Conservation (phyloP, 2,329 filamentous ascomycete species). For the Cercospora sp. region DNA sequence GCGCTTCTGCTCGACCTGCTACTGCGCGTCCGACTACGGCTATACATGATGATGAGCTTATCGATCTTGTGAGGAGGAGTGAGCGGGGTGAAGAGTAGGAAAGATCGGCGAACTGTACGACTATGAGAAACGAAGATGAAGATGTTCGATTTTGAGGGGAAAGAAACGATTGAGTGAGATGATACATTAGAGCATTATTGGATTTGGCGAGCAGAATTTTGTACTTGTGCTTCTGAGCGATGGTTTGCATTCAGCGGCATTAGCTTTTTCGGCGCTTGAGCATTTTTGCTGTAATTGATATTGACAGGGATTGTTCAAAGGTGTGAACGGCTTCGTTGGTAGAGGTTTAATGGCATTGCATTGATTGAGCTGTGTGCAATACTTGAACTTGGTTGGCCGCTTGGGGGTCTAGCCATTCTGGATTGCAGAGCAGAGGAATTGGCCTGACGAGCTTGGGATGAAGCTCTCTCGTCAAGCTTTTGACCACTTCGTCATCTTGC, state of each 20-base stretch:
- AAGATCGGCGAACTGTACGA: background rate
- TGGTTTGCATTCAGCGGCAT: background rate
- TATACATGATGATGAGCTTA: constrained; percentile 18
- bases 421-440: background rate
- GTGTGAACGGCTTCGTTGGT: background rate
- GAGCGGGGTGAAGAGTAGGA: background rate
- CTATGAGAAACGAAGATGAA: background rate
- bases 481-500: background rate
- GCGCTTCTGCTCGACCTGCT: constrained; percentile 11
- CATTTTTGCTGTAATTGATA: background rate
- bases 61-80: constrained; percentile 10
- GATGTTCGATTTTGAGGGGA: background rate
- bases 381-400: no score
- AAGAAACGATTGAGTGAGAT: background rate
- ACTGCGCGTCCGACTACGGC: constrained; percentile 14
- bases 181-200: background rate
- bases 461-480: background rate
- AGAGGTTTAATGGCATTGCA: background rate
- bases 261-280: background rate
- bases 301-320: background rate
- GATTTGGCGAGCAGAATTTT: background rate
- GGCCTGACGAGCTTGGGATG: background rate
- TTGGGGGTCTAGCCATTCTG: no score
- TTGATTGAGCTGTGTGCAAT: background rate
- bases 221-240: background rate